phyloP scores from a whole-genome alignment of 148 eudicot species.

The Cornus suecica region DNA sequence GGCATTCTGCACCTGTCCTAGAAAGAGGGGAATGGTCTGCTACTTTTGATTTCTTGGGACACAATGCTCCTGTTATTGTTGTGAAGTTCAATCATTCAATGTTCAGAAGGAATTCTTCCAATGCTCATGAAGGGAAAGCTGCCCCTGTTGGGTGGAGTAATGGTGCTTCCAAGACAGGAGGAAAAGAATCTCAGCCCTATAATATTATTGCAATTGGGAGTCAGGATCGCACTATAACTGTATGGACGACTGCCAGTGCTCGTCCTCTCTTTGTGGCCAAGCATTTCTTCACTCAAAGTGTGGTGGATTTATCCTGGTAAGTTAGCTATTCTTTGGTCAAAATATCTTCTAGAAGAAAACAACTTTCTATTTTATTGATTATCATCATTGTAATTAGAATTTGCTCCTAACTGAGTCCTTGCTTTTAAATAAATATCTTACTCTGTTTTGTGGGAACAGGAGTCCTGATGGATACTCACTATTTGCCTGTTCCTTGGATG shows the following conservation, averaged over 20 bases:
- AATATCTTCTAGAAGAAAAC: background rate
- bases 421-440: background rate
- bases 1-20: conserved; percentile 97
- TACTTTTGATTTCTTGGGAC: conserved; percentile 96
- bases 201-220: conserved; percentile 97
- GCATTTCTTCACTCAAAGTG: conserved; percentile 93
- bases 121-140: conserved; percentile 52
- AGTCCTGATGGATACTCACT: conserved; percentile 98
- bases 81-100: conserved; percentile 95
- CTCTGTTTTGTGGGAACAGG: conserved; percentile 42
- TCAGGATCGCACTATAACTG: conserved; percentile 97
- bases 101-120: conserved; percentile 61
- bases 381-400: background rate
- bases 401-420: background rate
- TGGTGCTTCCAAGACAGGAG: conserved; percentile 69
- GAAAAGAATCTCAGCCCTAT: conserved; percentile 81
- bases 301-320: conserved; percentile 95
- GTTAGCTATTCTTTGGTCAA: background rate
- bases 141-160: conserved; percentile 78
- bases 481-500: conserved; percentile 96
- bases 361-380: background rate
- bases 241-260: conserved; percentile 98
- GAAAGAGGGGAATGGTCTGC: conserved; percentile 99
- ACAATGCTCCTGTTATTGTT: conserved; percentile 93
- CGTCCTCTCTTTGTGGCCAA: conserved; percentile 98